These are phyloP conservation scores for Dryadomyces quercivorus DNA, from an alignment of 2,329 filamentous ascomycete species.

Conservation along the genomic window DNA sequence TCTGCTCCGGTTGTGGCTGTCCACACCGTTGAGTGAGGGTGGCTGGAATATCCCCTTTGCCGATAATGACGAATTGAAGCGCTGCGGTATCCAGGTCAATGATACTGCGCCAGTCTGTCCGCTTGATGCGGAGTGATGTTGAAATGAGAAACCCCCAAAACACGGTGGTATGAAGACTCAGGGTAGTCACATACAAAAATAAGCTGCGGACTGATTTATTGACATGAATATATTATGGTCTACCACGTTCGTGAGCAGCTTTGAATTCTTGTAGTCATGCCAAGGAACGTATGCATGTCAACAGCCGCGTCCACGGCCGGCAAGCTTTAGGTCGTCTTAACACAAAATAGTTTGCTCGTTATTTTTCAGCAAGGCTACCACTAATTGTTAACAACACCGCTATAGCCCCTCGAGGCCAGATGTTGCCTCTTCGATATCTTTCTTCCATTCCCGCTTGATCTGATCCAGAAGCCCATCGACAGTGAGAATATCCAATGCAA, in stretches of 20 bases:
- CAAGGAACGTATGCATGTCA: too few species aligned
- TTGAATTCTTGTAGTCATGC: too few species aligned
- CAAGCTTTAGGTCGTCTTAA: too few species aligned
- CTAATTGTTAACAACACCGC: too few species aligned
- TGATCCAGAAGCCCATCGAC: constrained; percentile 27
- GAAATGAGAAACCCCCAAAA: background rate
- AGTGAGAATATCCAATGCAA: constrained; percentile 33
- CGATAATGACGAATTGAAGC: constrained; percentile 73
- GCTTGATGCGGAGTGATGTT: constrained; percentile 56
- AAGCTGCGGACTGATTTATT: too few species aligned
- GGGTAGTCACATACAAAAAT: too few species aligned
- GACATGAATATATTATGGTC: too few species aligned
- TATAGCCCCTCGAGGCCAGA: background rate
- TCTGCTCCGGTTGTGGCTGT: constrained; percentile 73
- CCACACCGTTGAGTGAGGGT: constrained; percentile 68
- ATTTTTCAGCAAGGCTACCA: too few species aligned
- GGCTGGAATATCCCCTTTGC: constrained; percentile 78
- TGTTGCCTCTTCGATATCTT: background rate
- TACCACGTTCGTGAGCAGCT: too few species aligned
- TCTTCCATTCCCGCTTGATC: constrained; percentile 28
- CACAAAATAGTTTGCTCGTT: too few species aligned
- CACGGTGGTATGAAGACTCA: too few species aligned
- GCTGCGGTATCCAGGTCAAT: constrained; percentile 80
- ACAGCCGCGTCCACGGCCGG: too few species aligned
- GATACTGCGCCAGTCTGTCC: constrained; percentile 63